phyloP scores from a whole-genome alignment of 306 rosid species.

The Cyamopsis tetragonoloba region DNA sequence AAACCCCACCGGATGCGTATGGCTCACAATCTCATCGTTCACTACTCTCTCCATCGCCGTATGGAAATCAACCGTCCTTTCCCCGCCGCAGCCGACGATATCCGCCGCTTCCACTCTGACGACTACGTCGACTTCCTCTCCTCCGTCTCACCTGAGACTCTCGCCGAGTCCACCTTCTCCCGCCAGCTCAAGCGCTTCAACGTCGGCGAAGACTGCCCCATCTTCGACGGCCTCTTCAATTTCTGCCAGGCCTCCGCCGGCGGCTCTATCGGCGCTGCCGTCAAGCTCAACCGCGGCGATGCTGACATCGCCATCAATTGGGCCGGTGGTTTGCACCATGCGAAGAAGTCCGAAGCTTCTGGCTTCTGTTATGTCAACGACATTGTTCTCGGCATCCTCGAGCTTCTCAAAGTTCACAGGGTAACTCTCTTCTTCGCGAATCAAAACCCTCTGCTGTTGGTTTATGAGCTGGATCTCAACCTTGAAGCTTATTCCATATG shows the following conservation, averaged over 20 bases:
- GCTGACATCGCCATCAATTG: constrained; percentile 72
- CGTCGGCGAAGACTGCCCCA: constrained; percentile 82
- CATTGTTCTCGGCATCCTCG: constrained; percentile 85
- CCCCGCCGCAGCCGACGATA: constrained; percentile 51
- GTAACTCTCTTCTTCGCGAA: constrained; percentile 27
- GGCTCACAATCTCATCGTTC: constrained; percentile 75
- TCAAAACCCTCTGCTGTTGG: too few relatives aligned
- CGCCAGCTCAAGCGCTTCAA: constrained; percentile 77
- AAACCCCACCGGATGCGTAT: constrained; percentile 79
- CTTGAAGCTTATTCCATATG: too few relatives aligned
- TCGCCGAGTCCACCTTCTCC: constrained; percentile 37
- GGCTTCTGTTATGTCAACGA: constrained; percentile 92
- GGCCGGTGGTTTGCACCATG: constrained; percentile 86
- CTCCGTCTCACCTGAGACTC: constrained; percentile 54
- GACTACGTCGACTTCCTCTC: constrained; percentile 69
- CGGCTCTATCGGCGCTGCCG: constrained; percentile 81
- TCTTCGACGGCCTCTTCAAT: constrained; percentile 65
- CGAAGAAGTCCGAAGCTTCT: constrained; percentile 85
- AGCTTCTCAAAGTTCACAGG: constrained; percentile 87
- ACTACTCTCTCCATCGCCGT: constrained; percentile 75
- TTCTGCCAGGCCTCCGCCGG: constrained; percentile 81
- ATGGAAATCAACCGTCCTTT: constrained; percentile 81
- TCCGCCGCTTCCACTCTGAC: constrained; percentile 59
- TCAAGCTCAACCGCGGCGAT: constrained; percentile 64
- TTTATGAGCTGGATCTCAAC: too few relatives aligned